phyloP scores from a whole-genome alignment of 2,329 filamentous ascomycete genomes.

The Didymella pinodella region DNA sequence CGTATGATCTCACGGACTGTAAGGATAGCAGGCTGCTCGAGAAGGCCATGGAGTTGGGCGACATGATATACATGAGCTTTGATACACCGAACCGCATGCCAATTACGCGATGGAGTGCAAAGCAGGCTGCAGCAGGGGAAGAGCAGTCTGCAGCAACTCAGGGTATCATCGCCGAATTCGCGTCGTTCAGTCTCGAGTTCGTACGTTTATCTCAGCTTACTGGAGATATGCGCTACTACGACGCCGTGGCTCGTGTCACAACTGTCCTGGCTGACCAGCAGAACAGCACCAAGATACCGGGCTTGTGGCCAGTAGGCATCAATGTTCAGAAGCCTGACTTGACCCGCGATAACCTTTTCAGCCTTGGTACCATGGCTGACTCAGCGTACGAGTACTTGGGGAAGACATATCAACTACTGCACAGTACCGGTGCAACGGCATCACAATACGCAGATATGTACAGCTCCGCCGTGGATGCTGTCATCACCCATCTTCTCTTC shows the following conservation, averaged over 20 bases:
- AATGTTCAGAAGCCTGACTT: conserved; percentile 32
- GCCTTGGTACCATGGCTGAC: conserved; percentile 43
- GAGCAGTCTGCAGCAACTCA: conserved; percentile 45
- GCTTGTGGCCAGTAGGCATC: conserved; percentile 53
- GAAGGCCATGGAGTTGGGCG: conserved; percentile 68
- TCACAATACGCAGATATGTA: conserved; percentile 61
- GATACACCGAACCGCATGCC: conserved; percentile 72
- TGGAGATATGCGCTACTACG: conserved; percentile 54
- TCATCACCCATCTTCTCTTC: conserved; percentile 55
- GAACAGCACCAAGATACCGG: conserved; percentile 51
- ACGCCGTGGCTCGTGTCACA: conserved; percentile 53
- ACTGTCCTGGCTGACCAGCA: conserved; percentile 51
- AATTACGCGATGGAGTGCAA: conserved; percentile 48
- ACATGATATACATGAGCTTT: conserved; percentile 69
- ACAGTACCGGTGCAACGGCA: conserved; percentile 34
- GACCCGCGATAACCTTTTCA: conserved; percentile 52
- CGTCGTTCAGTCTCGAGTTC: conserved; percentile 55
- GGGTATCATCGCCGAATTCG: conserved; percentile 54
- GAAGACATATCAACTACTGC: conserved; percentile 34
- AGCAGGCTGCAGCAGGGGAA: conserved; percentile 31
- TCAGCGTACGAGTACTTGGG: conserved; percentile 51
- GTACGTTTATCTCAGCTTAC: conserved; percentile 54
- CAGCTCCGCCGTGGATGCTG: conserved; percentile 55
- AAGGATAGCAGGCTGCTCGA: conserved; percentile 58
- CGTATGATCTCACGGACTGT: conserved; percentile 68